phyloP scores from a whole-genome alignment of 495 filamentous ascomycete species.

The Xylaria nigripes region DNA sequence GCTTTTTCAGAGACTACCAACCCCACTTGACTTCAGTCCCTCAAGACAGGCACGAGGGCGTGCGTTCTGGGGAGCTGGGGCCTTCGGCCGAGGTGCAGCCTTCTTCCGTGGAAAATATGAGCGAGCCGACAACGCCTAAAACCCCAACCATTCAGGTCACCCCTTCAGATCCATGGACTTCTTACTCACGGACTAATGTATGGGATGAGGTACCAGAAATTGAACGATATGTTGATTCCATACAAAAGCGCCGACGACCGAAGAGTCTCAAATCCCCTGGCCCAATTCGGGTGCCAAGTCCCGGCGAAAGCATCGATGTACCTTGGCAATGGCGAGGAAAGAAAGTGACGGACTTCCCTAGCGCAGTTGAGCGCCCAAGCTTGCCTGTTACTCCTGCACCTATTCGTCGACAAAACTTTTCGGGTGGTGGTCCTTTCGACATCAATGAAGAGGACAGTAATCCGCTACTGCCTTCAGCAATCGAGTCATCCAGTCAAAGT shows the following conservation, averaged over 20 bases:
- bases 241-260: conserved; percentile 55
- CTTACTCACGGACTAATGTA: conserved; percentile 60
- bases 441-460: conserved; percentile 46
- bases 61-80: conserved; percentile 15
- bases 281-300: conserved; percentile 1
- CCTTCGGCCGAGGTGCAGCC: conserved; percentile 18
- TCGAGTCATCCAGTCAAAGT: conserved; percentile 73
- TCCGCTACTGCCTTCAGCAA: conserved; percentile 58
- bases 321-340: conserved; percentile 43
- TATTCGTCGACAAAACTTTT: conserved; percentile 40
- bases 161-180: conserved; percentile 52
- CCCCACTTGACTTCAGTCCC: conserved; percentile 12
- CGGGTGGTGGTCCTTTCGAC: conserved; percentile 28
- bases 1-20: conserved; percentile 54
- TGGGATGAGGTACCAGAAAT: conserved; percentile 86
- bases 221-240: conserved; percentile 63
- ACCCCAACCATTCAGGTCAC: conserved; percentile 38
- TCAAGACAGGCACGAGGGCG: not conserved
- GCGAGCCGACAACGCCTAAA: conserved; percentile 39
- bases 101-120: conserved; percentile 30
- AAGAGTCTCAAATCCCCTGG: conserved; percentile 34
- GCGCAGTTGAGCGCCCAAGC: conserved; percentile 71
- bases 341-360: conserved; percentile 79
- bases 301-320: conserved; percentile 15
- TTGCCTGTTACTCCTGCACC: conserved; percentile 88